Conservation (phyloP, 2,329 filamentous ascomycete genomes). For the Talaromyces sp. region DNA sequence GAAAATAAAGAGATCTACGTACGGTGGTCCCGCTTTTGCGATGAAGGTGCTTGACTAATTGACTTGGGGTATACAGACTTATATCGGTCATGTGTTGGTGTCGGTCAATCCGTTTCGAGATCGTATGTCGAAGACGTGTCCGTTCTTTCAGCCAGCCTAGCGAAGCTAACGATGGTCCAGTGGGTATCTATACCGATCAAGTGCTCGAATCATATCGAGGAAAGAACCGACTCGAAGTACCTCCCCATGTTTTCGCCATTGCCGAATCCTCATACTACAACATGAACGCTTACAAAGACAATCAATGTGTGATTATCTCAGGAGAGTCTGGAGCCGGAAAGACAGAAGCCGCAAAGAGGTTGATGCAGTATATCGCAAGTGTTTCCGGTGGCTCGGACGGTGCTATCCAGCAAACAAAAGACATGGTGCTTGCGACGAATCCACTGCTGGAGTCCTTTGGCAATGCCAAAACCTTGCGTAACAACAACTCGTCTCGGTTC, state of each 20-base stretch:
- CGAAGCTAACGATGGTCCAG: slow-evolving; percentile 40
- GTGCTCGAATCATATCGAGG: slow-evolving; percentile 92
- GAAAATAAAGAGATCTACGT: slow-evolving; percentile 95
- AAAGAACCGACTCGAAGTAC: slow-evolving; percentile 90
- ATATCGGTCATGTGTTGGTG: slow-evolving; percentile 98
- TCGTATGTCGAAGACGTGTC: slow-evolving; percentile 42
- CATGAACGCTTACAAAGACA: slow-evolving; percentile 99
- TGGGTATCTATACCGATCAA: slow-evolving; percentile 95
- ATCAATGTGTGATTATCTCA: slow-evolving; percentile 98
- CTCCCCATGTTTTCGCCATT: slow-evolving; percentile 95
- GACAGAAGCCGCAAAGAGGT: slow-evolving; percentile 94
- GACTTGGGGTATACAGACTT: slow-evolving; percentile 56
- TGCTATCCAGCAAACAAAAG: slow-evolving; percentile 93
- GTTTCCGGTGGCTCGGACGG: slow-evolving; percentile 81
- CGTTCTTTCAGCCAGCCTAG: background rate
- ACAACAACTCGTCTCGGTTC: slow-evolving; percentile 98
- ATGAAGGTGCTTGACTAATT: slow-evolving; percentile 5
- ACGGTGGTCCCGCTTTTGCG: slow-evolving; percentile 27
- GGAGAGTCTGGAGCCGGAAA: slow-evolving; percentile 97
- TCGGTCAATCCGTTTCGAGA: slow-evolving; percentile 98
- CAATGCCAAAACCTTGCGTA: slow-evolving; percentile 94
- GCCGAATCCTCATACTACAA: slow-evolving; percentile 97
- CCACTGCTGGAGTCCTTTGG: slow-evolving; percentile 95
- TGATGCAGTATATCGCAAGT: slow-evolving; percentile 99
- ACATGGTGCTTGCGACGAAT: slow-evolving; percentile 98